Conservation (phyloP, 1,284 basidiomycete species). For the Boletus semigastroideus region DNA sequence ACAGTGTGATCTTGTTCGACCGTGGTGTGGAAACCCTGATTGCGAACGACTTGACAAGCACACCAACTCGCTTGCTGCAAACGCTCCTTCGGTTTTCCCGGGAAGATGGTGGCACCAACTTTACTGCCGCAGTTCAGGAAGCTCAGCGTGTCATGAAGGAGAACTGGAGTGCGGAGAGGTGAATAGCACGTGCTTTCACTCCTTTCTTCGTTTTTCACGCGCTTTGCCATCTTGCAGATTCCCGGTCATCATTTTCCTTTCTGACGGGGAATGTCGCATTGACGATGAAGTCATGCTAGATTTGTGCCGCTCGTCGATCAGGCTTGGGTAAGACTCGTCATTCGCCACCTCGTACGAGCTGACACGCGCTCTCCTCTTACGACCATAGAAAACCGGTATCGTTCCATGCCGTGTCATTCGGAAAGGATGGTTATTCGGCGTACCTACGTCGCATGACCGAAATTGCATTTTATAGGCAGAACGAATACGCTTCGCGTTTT, state of each 20-base stretch:
- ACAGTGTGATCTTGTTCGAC: slow-evolving; percentile 57
- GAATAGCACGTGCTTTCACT: background rate
- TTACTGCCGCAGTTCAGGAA: slow-evolving; percentile 40
- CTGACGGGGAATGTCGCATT: slow-evolving; percentile 53
- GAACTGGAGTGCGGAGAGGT: slow-evolving; percentile 60
- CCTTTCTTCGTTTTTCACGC: too few species aligned
- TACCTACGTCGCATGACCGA: slow-evolving; percentile 52
- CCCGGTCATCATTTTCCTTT: slow-evolving; percentile 62
- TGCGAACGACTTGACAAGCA: slow-evolving; percentile 49
- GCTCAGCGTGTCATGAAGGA: slow-evolving; percentile 43
- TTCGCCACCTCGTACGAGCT: background rate
- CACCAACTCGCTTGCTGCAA: slow-evolving; percentile 46
- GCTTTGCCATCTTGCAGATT: slow-evolving; percentile 32
- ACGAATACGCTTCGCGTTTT: slow-evolving; percentile 41
- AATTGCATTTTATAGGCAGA: slow-evolving; percentile 51
- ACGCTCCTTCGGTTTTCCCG: slow-evolving; percentile 35
- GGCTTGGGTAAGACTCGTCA: slow-evolving; percentile 42
- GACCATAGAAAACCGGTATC: slow-evolving; percentile 52
- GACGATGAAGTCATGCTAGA: slow-evolving; percentile 43
- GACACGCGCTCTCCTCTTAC: background rate
- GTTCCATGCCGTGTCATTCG: slow-evolving; percentile 61
- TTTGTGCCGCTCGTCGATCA: slow-evolving; percentile 46
- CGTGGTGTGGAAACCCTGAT: slow-evolving; percentile 28
- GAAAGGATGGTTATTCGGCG: slow-evolving; percentile 33
- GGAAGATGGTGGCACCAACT: slow-evolving; percentile 48